A percentile compares a stretch with the other conserved stretches of the same genome.
Conservation (phyloP, 129 eudicot genomes). For the Pittosporum tobira region DNA sequence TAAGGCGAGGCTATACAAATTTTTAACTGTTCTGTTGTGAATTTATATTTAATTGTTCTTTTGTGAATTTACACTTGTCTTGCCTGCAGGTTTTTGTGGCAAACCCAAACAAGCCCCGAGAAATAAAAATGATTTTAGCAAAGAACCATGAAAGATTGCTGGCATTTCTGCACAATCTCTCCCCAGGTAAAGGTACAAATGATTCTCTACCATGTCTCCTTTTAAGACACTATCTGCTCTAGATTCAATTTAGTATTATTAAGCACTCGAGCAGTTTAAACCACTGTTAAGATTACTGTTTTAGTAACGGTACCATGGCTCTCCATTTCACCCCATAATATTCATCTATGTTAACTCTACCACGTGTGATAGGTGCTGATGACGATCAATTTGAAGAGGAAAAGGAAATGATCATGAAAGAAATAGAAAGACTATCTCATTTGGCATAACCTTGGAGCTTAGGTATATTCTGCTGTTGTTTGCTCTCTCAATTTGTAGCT, state of each 20-base stretch:
- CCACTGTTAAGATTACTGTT: no score
- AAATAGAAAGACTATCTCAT: slow-evolving; percentile 76
- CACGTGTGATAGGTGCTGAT: slow-evolving; percentile 52
- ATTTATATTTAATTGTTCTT: neutral
- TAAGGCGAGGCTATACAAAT: neutral
- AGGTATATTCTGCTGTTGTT: slow-evolving; percentile 24
- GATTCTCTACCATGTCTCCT: neutral
- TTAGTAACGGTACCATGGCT: neutral
- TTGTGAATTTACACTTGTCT: neutral
- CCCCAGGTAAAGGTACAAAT: slow-evolving; percentile 76
- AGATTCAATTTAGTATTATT: neutral
- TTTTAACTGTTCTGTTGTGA: no score
- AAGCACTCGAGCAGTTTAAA: neutral
- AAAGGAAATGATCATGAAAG: slow-evolving; percentile 85
- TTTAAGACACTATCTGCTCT: no score
- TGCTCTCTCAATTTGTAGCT: no score
- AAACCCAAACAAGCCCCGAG: slow-evolving; percentile 93
- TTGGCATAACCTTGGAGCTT: slow-evolving; percentile 45
- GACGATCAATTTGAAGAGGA: slow-evolving; percentile 97
- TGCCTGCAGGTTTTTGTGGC: slow-evolving; percentile 89
- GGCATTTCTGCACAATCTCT: slow-evolving; percentile 60
- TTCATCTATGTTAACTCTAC: neutral
- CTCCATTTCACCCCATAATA: slow-evolving; percentile 1
- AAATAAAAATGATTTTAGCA: slow-evolving; percentile 76
- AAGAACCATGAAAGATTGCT: slow-evolving; percentile 81